Percentiles rank a stretch among this genome's conserved stretches.
These are phyloP conservation scores for Epichloe bromicola DNA, from an alignment of 2,329 filamentous ascomycete species.

Conservation along the genomic window DNA sequence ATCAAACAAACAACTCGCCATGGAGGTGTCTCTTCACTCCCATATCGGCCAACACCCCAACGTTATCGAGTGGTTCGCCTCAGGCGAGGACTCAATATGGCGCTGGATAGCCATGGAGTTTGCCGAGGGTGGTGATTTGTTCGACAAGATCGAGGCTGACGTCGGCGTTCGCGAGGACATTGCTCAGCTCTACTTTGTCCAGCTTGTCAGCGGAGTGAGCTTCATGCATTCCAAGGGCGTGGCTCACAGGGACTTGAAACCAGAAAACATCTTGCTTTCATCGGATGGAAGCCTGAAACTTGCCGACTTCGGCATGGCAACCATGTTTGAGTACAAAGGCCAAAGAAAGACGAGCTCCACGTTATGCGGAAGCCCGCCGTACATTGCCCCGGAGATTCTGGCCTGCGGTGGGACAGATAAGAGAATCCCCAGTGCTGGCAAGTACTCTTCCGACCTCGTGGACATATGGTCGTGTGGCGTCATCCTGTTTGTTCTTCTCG, in stretches of 20 bases:
- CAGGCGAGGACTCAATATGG: slow-evolving; percentile 76
- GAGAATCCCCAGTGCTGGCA: slow-evolving; percentile 33
- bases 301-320: slow-evolving; percentile 92
- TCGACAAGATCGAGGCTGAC: slow-evolving; percentile 98
- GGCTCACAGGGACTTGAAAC: slow-evolving; percentile 82
- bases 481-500: slow-evolving; percentile 89
- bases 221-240: slow-evolving; percentile 96
- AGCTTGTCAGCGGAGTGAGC: slow-evolving; percentile 77
- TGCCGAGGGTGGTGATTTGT: slow-evolving; percentile 87
- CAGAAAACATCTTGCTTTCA: slow-evolving; percentile 88
- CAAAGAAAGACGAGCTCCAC: slow-evolving; percentile 71
- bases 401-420: slow-evolving; percentile 36
- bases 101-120: slow-evolving; percentile 98
- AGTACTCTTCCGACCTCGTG: slow-evolving; percentile 66
- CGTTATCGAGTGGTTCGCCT: slow-evolving; percentile 84
- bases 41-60: slow-evolving; percentile 84
- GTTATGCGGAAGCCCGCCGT: slow-evolving; percentile 90
- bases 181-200: slow-evolving; percentile 90
- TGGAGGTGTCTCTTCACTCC: slow-evolving; percentile 84
- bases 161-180: slow-evolving; percentile 90
- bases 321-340: slow-evolving; percentile 82
- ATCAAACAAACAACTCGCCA: slow-evolving; percentile 74
- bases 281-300: slow-evolving; percentile 79
- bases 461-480: slow-evolving; percentile 98
- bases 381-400: slow-evolving; percentile 89